Percentiles rank a stretch among this genome's conserved stretches.
Evolutionary conservation across 768 basidiomycete genomes (phyloP).

Genomic region (Trametopsis cervina): DNA sequence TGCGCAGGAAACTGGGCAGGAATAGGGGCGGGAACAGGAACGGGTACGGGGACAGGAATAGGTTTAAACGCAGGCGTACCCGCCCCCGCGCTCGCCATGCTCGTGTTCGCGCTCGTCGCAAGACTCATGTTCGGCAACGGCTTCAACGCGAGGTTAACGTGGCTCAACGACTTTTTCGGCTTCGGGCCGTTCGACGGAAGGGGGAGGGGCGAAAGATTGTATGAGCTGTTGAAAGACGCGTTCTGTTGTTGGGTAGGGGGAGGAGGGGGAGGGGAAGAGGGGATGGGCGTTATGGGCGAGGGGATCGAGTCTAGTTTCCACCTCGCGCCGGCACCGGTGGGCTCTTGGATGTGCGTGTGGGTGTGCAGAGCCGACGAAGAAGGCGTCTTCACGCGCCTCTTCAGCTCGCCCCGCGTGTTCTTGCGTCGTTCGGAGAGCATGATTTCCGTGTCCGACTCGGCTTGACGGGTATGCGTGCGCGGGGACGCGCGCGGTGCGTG

Average conservation of each 20-base stretch:
- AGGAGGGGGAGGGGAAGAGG: neutral
- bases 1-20: too few species aligned
- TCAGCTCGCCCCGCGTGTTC: neutral
- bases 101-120: constrained; percentile 18
- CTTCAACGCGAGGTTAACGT: constrained; percentile 21
- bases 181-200: neutral
- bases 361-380: too few species aligned
- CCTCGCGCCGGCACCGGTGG: too few species aligned
- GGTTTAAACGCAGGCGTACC: constrained; percentile 6
- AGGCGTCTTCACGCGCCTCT: neutral
- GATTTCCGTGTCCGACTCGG: constrained; percentile 8
- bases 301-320: too few species aligned
- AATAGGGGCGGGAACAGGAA: too few species aligned
- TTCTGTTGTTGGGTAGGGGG: constrained; percentile 3
- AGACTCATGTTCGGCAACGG: constrained; percentile 20
- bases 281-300: too few species aligned
- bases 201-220: too few species aligned
- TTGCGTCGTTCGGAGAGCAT: neutral
- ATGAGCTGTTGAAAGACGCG: neutral
- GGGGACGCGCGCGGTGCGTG: neutral
- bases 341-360: too few species aligned
- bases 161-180: constrained; percentile 22
- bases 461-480: neutral
- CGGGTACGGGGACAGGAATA: too few species aligned
- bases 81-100: constrained; percentile 18